Conservation (phyloP, 108 stramenopile genomes). For the Discostella stelligeroides region DNA sequence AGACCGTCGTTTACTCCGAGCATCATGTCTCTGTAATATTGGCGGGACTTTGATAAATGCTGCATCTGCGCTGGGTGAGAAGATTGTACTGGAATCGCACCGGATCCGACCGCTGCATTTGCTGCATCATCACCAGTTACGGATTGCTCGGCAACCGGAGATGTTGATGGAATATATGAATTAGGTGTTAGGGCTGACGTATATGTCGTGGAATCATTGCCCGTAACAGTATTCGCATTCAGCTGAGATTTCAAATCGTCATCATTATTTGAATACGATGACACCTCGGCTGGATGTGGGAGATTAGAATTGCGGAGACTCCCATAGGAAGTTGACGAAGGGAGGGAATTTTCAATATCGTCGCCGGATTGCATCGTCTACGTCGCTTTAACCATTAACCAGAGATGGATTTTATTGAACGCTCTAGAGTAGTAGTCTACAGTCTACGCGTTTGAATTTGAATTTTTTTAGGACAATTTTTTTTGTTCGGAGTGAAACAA, state of each 20-base stretch:
- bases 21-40: slow-evolving; percentile 83
- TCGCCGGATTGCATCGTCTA: not conserved
- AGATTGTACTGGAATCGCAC: not conserved
- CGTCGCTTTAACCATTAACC: no score
- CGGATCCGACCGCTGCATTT: not conserved
- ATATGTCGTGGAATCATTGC: no score
- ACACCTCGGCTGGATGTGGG: not conserved
- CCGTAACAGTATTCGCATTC: no score
- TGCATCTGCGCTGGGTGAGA: slow-evolving; percentile 46
- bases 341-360: not conserved
- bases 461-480: no score
- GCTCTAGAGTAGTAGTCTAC: no score
- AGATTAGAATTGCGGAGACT: not conserved
- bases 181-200: no score
- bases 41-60: slow-evolving; percentile 68
- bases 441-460: no score
- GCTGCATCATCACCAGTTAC: not conserved
- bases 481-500: no score
- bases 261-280: not conserved
- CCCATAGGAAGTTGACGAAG: not conserved
- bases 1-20: slow-evolving; percentile 83
- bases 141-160: not conserved
- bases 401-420: no score
- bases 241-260: no score
- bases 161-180: not conserved